A percentile compares a stretch with the other conserved stretches of the same genome.
Evolutionary conservation across 2,329 filamentous ascomycete species (phyloP).

Genomic region (Hymenoscyphus occultus): DNA sequence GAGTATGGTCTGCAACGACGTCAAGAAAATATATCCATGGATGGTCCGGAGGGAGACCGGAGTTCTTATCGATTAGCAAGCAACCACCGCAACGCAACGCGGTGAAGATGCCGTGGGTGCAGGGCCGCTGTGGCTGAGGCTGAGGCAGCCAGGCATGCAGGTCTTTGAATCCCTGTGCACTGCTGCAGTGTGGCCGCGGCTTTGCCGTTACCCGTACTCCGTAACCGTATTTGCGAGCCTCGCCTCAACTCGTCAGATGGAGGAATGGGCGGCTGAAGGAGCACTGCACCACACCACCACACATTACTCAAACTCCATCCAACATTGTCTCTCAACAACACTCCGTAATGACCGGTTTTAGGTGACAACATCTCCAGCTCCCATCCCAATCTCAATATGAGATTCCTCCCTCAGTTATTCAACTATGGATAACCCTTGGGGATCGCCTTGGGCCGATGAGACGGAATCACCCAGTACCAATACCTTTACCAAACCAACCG

Average conservation of each 20-base stretch:
- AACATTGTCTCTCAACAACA: conserved; percentile 17
- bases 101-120: not conserved
- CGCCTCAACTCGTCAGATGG: not conserved
- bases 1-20: not conserved
- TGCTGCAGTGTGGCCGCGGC: not conserved
- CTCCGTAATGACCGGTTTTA: conserved; percentile 3
- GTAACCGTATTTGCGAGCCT: not conserved
- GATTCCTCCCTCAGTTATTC: conserved; percentile 25
- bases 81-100: not conserved
- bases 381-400: conserved; percentile 36
- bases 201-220: not conserved
- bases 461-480: conserved; percentile 20
- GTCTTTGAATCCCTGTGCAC: too few relatives aligned
- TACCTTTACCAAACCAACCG: conserved; percentile 15
- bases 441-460: conserved; percentile 41
- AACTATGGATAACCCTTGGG: conserved; percentile 40
- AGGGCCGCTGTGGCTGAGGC: not conserved
- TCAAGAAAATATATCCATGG: not conserved
- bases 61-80: conserved; percentile 35
- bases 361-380: conserved; percentile 15
- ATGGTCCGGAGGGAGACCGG: conserved; percentile 1
- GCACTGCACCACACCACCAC: not conserved
- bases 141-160: not conserved
- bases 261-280: not conserved
- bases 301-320: conserved; percentile 14